Base-by-base conservation (phyloP, 495 filamentous ascomycete species). In the Physcia stellaris region DNA sequence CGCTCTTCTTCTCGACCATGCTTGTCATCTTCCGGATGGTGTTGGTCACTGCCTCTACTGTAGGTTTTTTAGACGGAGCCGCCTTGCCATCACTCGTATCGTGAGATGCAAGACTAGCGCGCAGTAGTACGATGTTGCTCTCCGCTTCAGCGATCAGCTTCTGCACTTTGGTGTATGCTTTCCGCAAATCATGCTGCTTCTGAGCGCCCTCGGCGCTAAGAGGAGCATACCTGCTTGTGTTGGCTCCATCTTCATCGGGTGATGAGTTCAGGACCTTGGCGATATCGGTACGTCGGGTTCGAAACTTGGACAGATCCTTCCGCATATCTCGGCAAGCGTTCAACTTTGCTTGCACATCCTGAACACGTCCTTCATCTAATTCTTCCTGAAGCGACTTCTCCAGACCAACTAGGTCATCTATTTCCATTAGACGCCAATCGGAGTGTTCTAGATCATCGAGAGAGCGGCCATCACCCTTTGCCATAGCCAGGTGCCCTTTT, bases 11-110 rank as follows among this genome's bases (percentile, higher is more conserved):
- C 62, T 94, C 83, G 0, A 79, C 79, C 83, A 95, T 93, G 42
- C 61, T 73, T 37, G 86, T 96, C 74, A 99, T 83, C 39, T 90
- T 94, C 37, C 64, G 63, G 45, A 99, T 93, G 4, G 92, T 96
- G 35, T 80, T 81, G 30, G 83, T 74, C 15, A 96, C 85, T 6
- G 85, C 84, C 46, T 95, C 92, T 1, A 94, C 80, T 0, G 88
- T 95, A 2, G 90, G 92, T n/a, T 66, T 61, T 29, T 67, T 52
- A 1, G 58, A 52, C 10, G 56, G 39, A 18, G 49, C 55, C 2
- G 57, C 51, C 40, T 43, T 53, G n/a, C 54, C 60, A 15, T 61
- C 58, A 17, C 57, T 53, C n/a, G 39, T 37, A 29, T 70, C 59
- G 7, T 42, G 34, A 12, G 73, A 67, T 1, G 81, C 77, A 17